Base-by-base conservation (phyloP, 371 early-diverging fungal species). In the Cladochytrium tenue region DNA sequence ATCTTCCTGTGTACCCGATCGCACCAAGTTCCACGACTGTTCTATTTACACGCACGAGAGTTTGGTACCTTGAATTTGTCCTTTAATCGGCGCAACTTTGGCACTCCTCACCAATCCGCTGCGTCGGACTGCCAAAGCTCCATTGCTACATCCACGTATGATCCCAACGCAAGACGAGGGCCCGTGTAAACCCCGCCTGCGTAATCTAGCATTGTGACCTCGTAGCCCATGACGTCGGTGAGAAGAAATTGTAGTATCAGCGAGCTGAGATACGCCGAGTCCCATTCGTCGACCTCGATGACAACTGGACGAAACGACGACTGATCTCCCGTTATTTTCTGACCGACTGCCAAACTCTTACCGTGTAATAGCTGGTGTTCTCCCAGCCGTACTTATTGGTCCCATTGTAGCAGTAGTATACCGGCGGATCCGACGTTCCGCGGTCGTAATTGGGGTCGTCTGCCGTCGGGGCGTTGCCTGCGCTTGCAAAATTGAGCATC, bases 241-340 rank as follows among this genome's bases (percentile, higher is more conserved):
- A 64, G 23, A 20, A 64, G 7, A 13, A 34, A 26, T 1, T 7
- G 26, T 20, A 64, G 43, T 26, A 64, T 43, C 1, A 43, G 26
- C 23, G 60, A 1, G 30, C 55, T 20, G 10, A 56, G 27, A 7
- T 51, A 20, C 0, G 60, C 27, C 4, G 64, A 64, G 53, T 69
- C 69, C 69, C 69, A 69, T 28, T 30, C 59, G 27, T 51, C 56
- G 13, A 31, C 56, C 43, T 68, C 63, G 35, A 68, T 50, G 7
- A 63, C 50, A 15, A 68, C 58, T 2, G 32, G 31, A 15, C 68
- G 25, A 32, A 63, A 63, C 15, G 7, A 1, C 31, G 30, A 58
- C 62, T 67, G 51, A 32, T 43, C 20, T 43, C 20, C 7, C 43
- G 20, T 43, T 43, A 13, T 13, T 43, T 43, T 43, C 43, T 43